Conservation (phyloP, 805 yeast genomes). For the Naumovozyma dairenensis region DNA sequence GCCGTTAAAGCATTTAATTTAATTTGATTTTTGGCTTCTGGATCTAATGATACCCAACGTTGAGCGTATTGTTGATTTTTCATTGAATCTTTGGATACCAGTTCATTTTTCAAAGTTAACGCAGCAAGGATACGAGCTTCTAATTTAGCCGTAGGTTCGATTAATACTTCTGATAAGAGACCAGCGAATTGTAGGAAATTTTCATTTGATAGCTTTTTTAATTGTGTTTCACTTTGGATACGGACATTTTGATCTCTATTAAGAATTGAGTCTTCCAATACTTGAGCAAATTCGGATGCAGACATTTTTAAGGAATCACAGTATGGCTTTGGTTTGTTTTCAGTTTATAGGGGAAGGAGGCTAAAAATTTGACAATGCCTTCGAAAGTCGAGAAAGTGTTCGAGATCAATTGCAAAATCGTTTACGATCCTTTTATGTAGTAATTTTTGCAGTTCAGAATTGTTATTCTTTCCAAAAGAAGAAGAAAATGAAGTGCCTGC, state of each 20-base stretch:
- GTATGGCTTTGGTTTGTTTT: too few species aligned
- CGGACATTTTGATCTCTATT: constrained; percentile 58
- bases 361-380: too few species aligned
- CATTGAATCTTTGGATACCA: constrained; percentile 68
- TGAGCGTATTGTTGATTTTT: constrained; percentile 50
- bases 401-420: too few species aligned
- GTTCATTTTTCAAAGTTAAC: constrained; percentile 74
- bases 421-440: too few species aligned
- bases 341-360: too few species aligned
- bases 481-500: too few species aligned
- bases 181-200: constrained; percentile 70
- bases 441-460: too few species aligned
- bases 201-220: constrained; percentile 58
- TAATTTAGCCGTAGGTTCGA: constrained; percentile 48
- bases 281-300: constrained; percentile 46
- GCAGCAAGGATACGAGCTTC: constrained; percentile 93
- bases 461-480: too few species aligned
- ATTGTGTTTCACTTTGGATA: constrained; percentile 68
- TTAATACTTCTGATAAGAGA: constrained; percentile 60
- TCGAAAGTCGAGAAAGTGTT: too few species aligned
- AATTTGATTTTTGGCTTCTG: constrained; percentile 47
- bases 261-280: constrained; percentile 72
- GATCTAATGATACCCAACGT: constrained; percentile 64
- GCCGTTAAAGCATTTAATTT: constrained; percentile 56
- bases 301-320: too few species aligned